Base-by-base conservation (phyloP, 176 grass and related monocot genomes). In the Oryza nivara region DNA sequence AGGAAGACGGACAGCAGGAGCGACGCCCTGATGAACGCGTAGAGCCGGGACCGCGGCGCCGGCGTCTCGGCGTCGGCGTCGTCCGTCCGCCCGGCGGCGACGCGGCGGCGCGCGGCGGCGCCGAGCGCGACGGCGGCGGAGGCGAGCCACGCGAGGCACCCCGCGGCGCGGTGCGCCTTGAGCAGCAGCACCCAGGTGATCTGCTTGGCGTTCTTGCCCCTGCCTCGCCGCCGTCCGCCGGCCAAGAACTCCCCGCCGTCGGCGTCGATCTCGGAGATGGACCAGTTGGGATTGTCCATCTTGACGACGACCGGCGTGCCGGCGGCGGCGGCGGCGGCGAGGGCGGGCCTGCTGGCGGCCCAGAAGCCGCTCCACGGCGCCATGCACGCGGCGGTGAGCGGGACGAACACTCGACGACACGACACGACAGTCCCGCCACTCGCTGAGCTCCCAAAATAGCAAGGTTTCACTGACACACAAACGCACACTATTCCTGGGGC, bases 281-380 rank as follows among this genome's bases (percentile, higher is more conserved):
- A 98, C 96, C 96, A 98, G 67, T 89, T 92, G 38, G 96, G 93
- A 60, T 92, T 98, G 75, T 98, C 88, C 93, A 98, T 93, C 85
- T 89, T 90, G 66, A 98, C 85, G 69, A 98, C 70, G 70, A 98
- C 96, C 73, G 96, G 91, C 83, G 91, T 95, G 47, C 93, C 96
- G 12, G 76, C 84, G 65, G 26, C 26, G 26, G 26, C 30, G 28
- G 1, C 46, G 58, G 49, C 51, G 40, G 7, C 6, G 64, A 69
- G 36, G 78, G 41, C 49, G 65, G 63, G 36, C 65, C 64, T 41
- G 38, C 79, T 56, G 38, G 72, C 63, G 15, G 65, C 82, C 91
- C 87, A 94, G 68, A 92, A 84, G 48, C 81, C 81, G 6, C 84
- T 89, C 79, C 83, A 91, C 79, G 89, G 89, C 72, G 92, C 87